Percentiles rank a stretch among this genome's conserved stretches.
Conservation (phyloP, 148 eudicot genomes). For the Silene latifolia region DNA sequence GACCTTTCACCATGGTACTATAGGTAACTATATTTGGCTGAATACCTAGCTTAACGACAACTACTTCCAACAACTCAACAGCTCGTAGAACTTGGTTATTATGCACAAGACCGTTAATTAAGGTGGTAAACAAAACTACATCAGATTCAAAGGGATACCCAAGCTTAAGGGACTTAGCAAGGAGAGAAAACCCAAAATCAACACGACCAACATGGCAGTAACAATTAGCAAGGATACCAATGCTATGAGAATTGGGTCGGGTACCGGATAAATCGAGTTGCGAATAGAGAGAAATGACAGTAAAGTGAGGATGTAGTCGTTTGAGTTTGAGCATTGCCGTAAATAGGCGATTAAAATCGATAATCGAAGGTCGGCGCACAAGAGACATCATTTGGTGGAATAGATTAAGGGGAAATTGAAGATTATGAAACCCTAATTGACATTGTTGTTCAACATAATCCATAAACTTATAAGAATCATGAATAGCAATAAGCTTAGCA, state of each 20-base stretch:
- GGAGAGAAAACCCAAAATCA: slow-evolving; percentile 12
- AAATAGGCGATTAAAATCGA: slow-evolving; percentile 8
- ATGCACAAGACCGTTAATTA: slow-evolving; percentile 13
- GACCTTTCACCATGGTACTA: slow-evolving; percentile 32
- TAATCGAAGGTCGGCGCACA: slow-evolving; percentile 6
- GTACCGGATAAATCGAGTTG: slow-evolving; percentile 2
- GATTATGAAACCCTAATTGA: slow-evolving; percentile 7
- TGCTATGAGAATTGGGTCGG: not conserved
- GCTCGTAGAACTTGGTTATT: not conserved
- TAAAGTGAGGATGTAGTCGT: slow-evolving; percentile 2
- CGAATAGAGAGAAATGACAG: slow-evolving; percentile 9
- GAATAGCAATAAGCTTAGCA: too few species aligned
- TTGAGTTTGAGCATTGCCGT: slow-evolving; percentile 10
- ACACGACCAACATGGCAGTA: slow-evolving; percentile 15
- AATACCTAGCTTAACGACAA: slow-evolving; percentile 6
- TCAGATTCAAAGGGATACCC: not conserved
- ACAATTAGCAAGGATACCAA: slow-evolving; percentile 11
- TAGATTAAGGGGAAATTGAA: not conserved
- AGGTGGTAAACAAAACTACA: not conserved
- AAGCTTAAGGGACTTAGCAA: slow-evolving; percentile 10
- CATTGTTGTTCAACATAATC: not conserved
- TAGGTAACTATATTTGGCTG: not conserved
- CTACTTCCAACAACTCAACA: not conserved
- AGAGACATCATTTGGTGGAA: slow-evolving; percentile 7
- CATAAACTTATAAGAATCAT: not conserved